These are phyloP conservation scores for Meripilus lineatus DNA, from an alignment of 1,284 basidiomycete genomes.

Conservation along the genomic window DNA sequence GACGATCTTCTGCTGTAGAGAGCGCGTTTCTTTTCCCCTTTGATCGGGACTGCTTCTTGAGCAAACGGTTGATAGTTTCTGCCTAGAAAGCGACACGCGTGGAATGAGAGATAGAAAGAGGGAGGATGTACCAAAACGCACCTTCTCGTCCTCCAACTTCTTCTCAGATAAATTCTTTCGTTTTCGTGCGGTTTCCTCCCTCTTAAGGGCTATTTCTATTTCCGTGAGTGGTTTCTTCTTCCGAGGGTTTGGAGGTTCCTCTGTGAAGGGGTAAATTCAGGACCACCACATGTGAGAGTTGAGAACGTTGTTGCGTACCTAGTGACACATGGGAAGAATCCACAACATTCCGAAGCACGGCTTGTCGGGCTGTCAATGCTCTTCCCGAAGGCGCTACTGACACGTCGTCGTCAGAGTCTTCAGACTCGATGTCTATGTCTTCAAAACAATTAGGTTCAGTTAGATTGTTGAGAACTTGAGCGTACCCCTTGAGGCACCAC, in stretches of 20 bases:
- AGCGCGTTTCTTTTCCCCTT: slow-evolving; percentile 57
- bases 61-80: slow-evolving; percentile 86
- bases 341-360: slow-evolving; percentile 62
- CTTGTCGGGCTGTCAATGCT: slow-evolving; percentile 65
- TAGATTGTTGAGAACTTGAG: neutral
- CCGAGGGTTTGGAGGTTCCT: slow-evolving; percentile 41
- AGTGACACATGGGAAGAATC: slow-evolving; percentile 63
- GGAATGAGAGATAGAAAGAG: neutral
- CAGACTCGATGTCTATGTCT: slow-evolving; percentile 13
- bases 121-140: slow-evolving; percentile 31
- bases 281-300: neutral
- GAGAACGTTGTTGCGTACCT: slow-evolving; percentile 28
- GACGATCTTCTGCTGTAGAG: slow-evolving; percentile 42
- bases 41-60: slow-evolving; percentile 81
- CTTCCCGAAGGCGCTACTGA: slow-evolving; percentile 35
- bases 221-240: slow-evolving; percentile 82
- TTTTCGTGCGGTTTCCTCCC: slow-evolving; percentile 84
- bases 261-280: slow-evolving; percentile 15
- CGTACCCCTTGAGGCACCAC: slow-evolving; percentile 26
- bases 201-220: slow-evolving; percentile 73
- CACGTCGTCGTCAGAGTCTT: slow-evolving; percentile 28
- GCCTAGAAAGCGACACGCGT: slow-evolving; percentile 35
- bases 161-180: slow-evolving; percentile 85
- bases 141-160: slow-evolving; percentile 91
- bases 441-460: neutral